phyloP scores from a whole-genome alignment of 768 basidiomycete species.

The Termitomyces sp. region DNA sequence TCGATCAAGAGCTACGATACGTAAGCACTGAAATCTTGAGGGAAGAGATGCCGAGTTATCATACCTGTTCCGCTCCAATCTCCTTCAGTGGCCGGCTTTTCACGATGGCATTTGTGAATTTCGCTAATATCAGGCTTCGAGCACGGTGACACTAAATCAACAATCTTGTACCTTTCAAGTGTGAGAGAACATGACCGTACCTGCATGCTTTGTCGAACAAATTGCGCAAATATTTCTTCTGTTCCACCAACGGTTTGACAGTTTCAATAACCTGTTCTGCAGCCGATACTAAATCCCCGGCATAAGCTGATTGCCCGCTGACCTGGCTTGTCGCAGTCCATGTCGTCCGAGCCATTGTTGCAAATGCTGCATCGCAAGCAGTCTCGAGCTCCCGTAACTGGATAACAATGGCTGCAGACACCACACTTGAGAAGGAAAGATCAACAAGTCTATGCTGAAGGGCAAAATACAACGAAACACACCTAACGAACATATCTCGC shows the following conservation, averaged over 20 bases:
- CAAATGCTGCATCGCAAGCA: conserved; percentile 77
- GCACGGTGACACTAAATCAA: neutral
- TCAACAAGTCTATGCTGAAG: conserved; percentile 3
- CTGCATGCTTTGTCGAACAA: conserved; percentile 92
- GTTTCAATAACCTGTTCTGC: conserved; percentile 74
- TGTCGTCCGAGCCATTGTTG: conserved; percentile 68
- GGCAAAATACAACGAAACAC: conserved; percentile 13
- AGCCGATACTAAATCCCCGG: conserved; percentile 69
- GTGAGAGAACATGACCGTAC: conserved; percentile 37
- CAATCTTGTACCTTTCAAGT: neutral
- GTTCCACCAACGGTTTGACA: conserved; percentile 81
- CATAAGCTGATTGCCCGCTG: conserved; percentile 80
- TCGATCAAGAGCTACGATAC: conserved; percentile 76
- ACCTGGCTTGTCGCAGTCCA: conserved; percentile 85
- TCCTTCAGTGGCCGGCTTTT: conserved; percentile 88
- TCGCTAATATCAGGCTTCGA: conserved; percentile 73
- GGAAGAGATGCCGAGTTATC: neutral
- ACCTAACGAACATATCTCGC: conserved; percentile 89
- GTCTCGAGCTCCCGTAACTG: conserved; percentile 83
- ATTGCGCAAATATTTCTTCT: conserved; percentile 92
- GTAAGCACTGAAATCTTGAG: neutral
- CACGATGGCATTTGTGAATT: conserved; percentile 88
- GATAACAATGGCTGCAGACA: conserved; percentile 77
- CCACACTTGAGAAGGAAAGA: conserved; percentile 48
- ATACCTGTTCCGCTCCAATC: conserved; percentile 92